phyloP scores from a whole-genome alignment of 2,329 filamentous ascomycete genomes.

The Fusarium sp. region DNA sequence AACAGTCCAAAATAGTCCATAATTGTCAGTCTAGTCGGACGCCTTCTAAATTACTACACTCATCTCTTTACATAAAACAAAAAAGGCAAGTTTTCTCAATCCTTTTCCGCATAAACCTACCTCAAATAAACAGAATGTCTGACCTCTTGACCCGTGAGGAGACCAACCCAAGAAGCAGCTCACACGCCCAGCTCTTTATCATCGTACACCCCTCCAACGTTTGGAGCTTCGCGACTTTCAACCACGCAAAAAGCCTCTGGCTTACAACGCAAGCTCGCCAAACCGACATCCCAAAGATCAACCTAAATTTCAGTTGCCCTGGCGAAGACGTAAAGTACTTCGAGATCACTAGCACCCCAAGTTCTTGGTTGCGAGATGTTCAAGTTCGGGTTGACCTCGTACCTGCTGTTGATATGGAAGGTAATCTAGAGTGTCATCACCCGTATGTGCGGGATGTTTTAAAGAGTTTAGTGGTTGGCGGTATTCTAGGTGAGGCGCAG shows the following conservation, averaged over 20 bases:
- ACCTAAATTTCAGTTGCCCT: background rate
- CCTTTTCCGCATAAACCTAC: rapidly evolving
- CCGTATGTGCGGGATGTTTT: background rate
- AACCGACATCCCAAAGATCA: background rate
- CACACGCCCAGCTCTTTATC: background rate
- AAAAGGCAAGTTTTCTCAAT: no score
- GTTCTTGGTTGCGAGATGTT: background rate
- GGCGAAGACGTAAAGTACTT: no score
- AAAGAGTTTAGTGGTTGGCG: background rate
- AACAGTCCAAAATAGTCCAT: background rate
- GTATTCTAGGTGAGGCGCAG: background rate
- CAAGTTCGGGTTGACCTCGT: background rate
- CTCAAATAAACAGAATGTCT: background rate
- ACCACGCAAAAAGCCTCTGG: background rate
- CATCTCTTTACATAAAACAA: background rate
- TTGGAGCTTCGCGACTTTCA: background rate
- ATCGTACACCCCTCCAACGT: background rate
- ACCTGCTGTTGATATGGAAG: background rate
- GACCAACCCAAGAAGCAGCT: no score
- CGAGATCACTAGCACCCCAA: background rate
- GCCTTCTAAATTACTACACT: background rate
- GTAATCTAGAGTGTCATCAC: background rate
- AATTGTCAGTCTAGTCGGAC: background rate
- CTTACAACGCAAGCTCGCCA: background rate
- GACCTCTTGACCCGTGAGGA: rapidly evolving